phyloP scores from a whole-genome alignment of 2,329 filamentous ascomycete species.

The Pyrenochaeta sp. region DNA sequence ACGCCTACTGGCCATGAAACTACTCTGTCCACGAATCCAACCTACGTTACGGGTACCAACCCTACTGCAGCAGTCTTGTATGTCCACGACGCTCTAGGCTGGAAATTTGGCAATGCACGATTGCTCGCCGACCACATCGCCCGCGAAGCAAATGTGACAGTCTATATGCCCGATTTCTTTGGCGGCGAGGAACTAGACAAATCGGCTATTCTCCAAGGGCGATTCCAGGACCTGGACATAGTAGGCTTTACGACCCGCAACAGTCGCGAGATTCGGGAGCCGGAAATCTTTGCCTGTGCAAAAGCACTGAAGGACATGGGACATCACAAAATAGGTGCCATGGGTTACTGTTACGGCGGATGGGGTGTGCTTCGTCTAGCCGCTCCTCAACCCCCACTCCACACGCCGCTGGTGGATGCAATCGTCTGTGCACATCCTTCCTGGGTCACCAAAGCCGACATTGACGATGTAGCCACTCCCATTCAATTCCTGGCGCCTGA shows the following conservation, averaged over 20 bases:
- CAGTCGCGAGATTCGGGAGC: conserved; percentile 44
- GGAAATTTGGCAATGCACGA: conserved; percentile 53
- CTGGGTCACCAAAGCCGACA: conserved; percentile 23
- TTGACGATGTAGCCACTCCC: conserved; percentile 25
- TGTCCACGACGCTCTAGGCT: conserved; percentile 55
- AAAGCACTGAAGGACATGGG: conserved; percentile 25
- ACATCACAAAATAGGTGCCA: conserved; percentile 47
- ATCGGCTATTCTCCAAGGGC: conserved; percentile 5
- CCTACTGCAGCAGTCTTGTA: conserved; percentile 48
- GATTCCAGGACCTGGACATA: conserved; percentile 45
- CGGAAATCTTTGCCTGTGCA: conserved; percentile 43
- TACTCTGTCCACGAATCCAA: conserved; percentile 42
- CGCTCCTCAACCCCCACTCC: too few species aligned
- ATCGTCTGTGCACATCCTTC: conserved; percentile 32
- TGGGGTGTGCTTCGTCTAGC: conserved; percentile 33
- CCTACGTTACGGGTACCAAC: conserved; percentile 51
- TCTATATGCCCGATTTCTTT: conserved; percentile 55
- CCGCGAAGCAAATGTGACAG: conserved; percentile 50
- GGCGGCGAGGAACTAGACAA: conserved; percentile 22
- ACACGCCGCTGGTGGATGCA: conserved; percentile 27
- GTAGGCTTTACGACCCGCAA: conserved; percentile 46
- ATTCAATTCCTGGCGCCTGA: conserved; percentile 32
- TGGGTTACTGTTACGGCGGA: conserved; percentile 58
- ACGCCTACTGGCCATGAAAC: conserved; percentile 43
- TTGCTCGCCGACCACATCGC: conserved; percentile 57